Base-by-base conservation (phyloP, 257 asterid genomes). In the Sherardia arvensis region DNA sequence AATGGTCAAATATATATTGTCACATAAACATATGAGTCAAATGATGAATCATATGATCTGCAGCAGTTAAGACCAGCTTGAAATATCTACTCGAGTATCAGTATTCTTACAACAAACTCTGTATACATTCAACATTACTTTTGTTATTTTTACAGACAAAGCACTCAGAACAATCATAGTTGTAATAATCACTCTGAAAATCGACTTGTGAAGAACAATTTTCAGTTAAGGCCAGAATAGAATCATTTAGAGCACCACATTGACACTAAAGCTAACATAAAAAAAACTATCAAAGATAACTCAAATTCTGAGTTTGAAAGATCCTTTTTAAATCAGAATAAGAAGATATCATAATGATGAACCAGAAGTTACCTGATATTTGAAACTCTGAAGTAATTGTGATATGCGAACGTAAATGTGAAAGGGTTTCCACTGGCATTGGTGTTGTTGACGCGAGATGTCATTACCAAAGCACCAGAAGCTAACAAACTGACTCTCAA, bases 361-460 rank as follows among this genome's bases (percentile, higher is more conserved):
- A 18, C 29, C 48, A 34, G 18, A 27, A 64, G 61, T 28, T 77
- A 93, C 99, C 97, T 87, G 85, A 93, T 93, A 77, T 93, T 90
- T 62, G 97, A 85, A 58, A 90, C 94, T 66, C 92, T 73, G 75
- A 93, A 84, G 67, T 87, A 90, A 74, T 90, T 87, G 71, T 90
- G 99, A 76, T 87, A 87, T 5, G 99, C 97, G 76, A 90, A 90
- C 22, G 96, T 84, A 78, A 93, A 93, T 6, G 83, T 59, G 74
- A 93, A 93, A 58, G 95, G 91, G 81, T 85, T 93, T 68, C 94
- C 97, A 77, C 87, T 90, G 23, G 82, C 34, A 67, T 80, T 82
- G 61, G 88, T 85, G 77, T 93, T 93, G 79, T 92, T 81, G 77
- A 90, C 81, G 53, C 96, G 96, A 51, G 99, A 85, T 29, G 85